phyloP scores from a whole-genome alignment of 495 filamentous ascomycete species.

The Lepidopterella palustris region DNA sequence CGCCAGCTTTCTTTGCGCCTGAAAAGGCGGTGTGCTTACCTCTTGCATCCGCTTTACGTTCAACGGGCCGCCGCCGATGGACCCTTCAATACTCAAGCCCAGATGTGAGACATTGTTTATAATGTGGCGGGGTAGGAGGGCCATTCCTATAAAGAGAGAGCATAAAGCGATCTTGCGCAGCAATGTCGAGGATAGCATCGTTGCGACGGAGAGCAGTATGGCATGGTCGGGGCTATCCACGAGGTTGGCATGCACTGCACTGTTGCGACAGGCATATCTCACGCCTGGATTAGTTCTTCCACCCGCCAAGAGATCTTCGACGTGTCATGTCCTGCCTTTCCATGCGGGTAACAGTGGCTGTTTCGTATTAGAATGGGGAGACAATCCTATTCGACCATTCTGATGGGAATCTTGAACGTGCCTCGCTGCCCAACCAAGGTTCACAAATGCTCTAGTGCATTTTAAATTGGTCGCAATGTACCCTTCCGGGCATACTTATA shows the following conservation, averaged over 20 bases:
- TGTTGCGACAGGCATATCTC: not conserved
- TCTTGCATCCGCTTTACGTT: not conserved
- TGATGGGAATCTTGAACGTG: not conserved
- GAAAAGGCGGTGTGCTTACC: constrained; percentile 1
- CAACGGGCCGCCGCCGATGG: not conserved
- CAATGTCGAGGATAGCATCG: too few relatives aligned
- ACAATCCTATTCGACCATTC: not conserved
- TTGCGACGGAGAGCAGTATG: not conserved
- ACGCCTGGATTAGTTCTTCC: not conserved
- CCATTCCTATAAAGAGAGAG: too few relatives aligned
- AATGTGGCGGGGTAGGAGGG: not conserved
- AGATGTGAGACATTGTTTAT: not conserved
- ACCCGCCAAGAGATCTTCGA: not conserved
- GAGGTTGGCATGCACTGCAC: not conserved
- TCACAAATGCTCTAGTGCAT: too few relatives aligned
- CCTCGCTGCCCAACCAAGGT: too few relatives aligned
- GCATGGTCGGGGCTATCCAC: not conserved
- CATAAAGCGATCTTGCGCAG: too few relatives aligned
- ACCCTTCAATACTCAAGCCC: not conserved
- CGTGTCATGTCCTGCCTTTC: not conserved
- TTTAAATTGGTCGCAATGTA: too few relatives aligned
- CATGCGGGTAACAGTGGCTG: not conserved
- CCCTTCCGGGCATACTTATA: too few relatives aligned
- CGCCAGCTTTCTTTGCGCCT: not conserved
- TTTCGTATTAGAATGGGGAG: not conserved